Evolutionary conservation across 257 asterid species (phyloP).

Genomic region (Petunia secreta): DNA sequence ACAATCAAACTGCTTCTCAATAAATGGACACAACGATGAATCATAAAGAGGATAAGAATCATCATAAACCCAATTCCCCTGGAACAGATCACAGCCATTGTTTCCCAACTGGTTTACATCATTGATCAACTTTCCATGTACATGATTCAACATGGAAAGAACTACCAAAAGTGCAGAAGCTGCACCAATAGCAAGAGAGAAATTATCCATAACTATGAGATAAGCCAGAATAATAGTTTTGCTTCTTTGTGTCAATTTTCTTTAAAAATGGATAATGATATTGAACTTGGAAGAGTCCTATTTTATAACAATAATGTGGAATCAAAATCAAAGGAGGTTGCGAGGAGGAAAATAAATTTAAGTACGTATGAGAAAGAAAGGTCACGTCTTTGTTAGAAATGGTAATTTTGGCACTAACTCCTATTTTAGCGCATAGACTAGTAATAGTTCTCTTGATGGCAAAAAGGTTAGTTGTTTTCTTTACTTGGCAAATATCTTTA

Average conservation of each 20-base stretch:
- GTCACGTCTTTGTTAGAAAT: no score
- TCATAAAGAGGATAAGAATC: constrained; percentile 38
- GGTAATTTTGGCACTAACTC: background rate
- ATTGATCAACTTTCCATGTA: constrained; percentile 21
- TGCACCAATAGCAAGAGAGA: background rate
- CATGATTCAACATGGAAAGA: constrained; percentile 4
- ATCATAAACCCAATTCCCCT: constrained; percentile 43
- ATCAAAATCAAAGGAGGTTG: background rate
- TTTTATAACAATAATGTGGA: background rate
- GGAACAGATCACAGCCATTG: constrained; percentile 28
- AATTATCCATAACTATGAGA: constrained; percentile 12
- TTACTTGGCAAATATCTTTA: background rate
- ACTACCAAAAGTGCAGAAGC: background rate
- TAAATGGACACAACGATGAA: constrained; percentile 34
- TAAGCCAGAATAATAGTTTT: background rate
- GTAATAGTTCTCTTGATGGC: background rate
- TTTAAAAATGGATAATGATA: no score
- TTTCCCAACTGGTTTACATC: background rate
- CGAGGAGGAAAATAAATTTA: background rate
- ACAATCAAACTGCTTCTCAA: constrained; percentile 36
- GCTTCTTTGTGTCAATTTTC: background rate
- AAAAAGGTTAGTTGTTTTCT: background rate
- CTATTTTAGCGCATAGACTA: no score
- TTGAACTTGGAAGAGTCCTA: background rate
- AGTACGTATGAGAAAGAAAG: background rate